Evolutionary conservation across 192 early-diverging fungal genomes (phyloP).

Genomic region (Chytriomyces confervae): DNA sequence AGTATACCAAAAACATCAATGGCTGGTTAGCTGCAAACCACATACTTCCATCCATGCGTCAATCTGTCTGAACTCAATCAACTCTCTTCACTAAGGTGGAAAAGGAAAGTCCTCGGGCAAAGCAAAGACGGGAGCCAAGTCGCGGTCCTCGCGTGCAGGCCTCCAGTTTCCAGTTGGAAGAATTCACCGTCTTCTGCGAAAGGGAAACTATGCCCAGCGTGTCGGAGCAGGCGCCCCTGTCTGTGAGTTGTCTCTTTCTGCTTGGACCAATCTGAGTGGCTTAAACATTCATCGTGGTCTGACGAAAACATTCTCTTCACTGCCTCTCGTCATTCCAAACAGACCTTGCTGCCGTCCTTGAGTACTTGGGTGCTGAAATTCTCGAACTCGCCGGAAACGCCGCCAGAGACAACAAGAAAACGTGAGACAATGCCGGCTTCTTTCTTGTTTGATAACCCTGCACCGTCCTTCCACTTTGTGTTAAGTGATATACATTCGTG

Average conservation of each 20-base stretch:
- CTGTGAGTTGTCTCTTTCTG: conserved; percentile 37
- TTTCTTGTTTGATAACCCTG: too few relatives aligned
- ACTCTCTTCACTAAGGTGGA: conserved; percentile 28
- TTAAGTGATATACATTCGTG: not conserved
- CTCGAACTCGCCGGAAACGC: conserved; percentile 96
- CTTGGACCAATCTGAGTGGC: not conserved
- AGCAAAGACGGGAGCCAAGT: conserved; percentile 58
- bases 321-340: not conserved
- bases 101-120: conserved; percentile 49
- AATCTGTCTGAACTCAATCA: too few relatives aligned
- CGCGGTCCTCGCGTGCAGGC: conserved; percentile 87
- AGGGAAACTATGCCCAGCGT: conserved; percentile 94
- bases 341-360: conserved; percentile 90
- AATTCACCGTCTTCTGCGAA: conserved; percentile 93
- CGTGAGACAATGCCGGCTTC: not conserved
- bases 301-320: not conserved
- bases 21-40: too few relatives aligned
- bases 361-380: conserved; percentile 96
- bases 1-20: too few relatives aligned
- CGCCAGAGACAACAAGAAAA: conserved; percentile 91
- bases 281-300: not conserved
- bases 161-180: conserved; percentile 97
- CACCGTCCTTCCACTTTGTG: not conserved
- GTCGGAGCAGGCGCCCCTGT: conserved; percentile 89
- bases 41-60: too few relatives aligned